Percentiles rank a stretch among this genome's conserved stretches.
These are phyloP conservation scores for Termitomyces bulborhizus DNA, from an alignment of 768 basidiomycete genomes.

Conservation along the genomic window DNA sequence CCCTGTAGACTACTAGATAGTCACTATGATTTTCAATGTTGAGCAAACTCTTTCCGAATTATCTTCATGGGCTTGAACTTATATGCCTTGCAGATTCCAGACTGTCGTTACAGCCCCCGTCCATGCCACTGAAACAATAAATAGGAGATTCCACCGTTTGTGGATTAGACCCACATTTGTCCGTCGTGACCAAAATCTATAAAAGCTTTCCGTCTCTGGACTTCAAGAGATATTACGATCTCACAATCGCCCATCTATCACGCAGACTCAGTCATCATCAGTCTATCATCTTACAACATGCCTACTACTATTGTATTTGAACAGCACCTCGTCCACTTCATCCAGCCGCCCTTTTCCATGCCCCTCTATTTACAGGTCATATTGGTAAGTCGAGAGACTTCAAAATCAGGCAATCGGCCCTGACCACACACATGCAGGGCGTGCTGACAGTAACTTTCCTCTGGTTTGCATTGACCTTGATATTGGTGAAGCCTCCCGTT, in stretches of 20 bases:
- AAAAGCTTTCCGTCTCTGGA: neutral
- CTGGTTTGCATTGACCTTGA: slow-evolving; percentile 1
- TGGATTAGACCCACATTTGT: neutral
- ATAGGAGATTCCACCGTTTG: neutral
- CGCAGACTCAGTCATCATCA: neutral
- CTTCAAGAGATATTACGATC: neutral
- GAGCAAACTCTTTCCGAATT: neutral
- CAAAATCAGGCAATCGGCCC: neutral
- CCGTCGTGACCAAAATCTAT: slow-evolving; percentile 1
- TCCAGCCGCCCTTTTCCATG: neutral
- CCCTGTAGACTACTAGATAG: neutral
- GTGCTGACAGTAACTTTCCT: neutral
- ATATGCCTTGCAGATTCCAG: no score
- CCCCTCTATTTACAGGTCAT: neutral
- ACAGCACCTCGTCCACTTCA: neutral
- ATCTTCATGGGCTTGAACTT: neutral
- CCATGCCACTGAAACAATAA: no score
- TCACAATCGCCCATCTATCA: neutral
- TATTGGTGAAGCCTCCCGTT: slow-evolving; percentile 2
- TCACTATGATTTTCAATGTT: neutral
- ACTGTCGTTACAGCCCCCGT: neutral
- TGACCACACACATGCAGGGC: neutral
- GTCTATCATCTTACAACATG: neutral
- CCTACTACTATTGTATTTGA: neutral
- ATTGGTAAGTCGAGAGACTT: neutral